These are phyloP conservation scores for Groenewaldozyma sp. DNA, from an alignment of 1,139 yeast species.

Conservation along the genomic window DNA sequence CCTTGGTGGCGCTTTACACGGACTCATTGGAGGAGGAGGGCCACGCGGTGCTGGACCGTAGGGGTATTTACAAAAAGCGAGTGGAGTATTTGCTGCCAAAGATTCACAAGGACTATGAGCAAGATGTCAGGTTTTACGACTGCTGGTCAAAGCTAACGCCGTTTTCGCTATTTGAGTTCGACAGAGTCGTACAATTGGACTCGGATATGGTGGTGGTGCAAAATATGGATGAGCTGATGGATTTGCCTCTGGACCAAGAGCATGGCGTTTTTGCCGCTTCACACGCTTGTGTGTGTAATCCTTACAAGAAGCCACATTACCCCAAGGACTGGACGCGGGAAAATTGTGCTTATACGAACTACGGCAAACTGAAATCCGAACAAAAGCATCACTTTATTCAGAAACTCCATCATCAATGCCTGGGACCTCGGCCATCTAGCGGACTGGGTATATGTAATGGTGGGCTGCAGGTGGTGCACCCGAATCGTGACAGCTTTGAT, in stretches of 20 bases:
- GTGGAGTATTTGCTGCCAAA: slow-evolving; percentile 38
- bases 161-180: slow-evolving; percentile 39
- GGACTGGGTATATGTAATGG: slow-evolving; percentile 46
- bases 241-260: slow-evolving; percentile 28
- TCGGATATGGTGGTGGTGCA: slow-evolving; percentile 46
- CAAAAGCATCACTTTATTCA: slow-evolving; percentile 20
- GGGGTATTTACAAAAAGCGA: slow-evolving; percentile 35
- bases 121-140: slow-evolving; percentile 44
- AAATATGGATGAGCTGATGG: slow-evolving; percentile 51
- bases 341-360: slow-evolving; percentile 40
- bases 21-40: slow-evolving; percentile 35
- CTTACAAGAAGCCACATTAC: slow-evolving; percentile 40
- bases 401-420: slow-evolving; percentile 21
- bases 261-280: slow-evolving; percentile 41
- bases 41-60: slow-evolving; percentile 31
- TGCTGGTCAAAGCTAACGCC: slow-evolving; percentile 52
- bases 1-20: slow-evolving; percentile 44
- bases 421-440: slow-evolving; percentile 35
- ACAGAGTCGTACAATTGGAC: slow-evolving; percentile 44
- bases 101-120: slow-evolving; percentile 34
- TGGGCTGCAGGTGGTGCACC: slow-evolving; percentile 43
- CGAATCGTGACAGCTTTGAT: slow-evolving; percentile 31
- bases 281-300: slow-evolving; percentile 55
- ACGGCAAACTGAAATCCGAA: background rate
- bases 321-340: slow-evolving; percentile 42